Conservation (phyloP, 2,329 filamentous ascomycete genomes). For the Cladosporium austrohemisphaericum region DNA sequence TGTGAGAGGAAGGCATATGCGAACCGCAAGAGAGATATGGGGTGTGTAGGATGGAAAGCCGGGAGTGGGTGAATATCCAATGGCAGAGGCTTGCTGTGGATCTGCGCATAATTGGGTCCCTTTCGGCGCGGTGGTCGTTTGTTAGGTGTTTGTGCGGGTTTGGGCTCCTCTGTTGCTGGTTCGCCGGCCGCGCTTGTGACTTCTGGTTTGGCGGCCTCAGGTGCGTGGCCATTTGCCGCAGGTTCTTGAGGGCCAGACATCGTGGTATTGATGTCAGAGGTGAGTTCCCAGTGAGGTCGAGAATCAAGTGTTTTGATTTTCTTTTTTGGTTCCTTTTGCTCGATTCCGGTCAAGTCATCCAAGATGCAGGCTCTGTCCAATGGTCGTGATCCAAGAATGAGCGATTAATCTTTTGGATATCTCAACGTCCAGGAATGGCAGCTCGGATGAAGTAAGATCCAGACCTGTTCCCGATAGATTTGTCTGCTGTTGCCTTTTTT, state of each 20-base stretch:
- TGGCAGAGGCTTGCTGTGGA: conserved; percentile 79
- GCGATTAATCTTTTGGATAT: too few relatives aligned
- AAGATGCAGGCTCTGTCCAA: too few relatives aligned
- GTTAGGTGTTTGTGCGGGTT: conserved; percentile 20
- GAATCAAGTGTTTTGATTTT: too few relatives aligned
- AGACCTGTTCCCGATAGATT: too few relatives aligned
- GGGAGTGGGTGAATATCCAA: conserved; percentile 80
- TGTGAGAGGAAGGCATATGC: conserved; percentile 73
- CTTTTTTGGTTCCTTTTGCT: too few relatives aligned
- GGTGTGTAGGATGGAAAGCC: conserved; percentile 85
- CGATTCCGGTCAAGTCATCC: too few relatives aligned
- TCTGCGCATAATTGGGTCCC: conserved; percentile 62
- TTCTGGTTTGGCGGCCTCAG: conserved; percentile 6
- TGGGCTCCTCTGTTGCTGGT: conserved; percentile 10
- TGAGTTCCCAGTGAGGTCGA: too few relatives aligned
- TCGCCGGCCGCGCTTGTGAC: conserved; percentile 2
- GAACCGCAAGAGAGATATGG: conserved; percentile 79
- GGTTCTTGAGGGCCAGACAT: conserved; percentile 3
- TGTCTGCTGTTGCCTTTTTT: too few relatives aligned
- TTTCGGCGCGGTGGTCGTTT: conserved; percentile 24
- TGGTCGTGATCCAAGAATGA: too few relatives aligned
- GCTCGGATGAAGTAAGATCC: too few relatives aligned
- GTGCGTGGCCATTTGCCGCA: conserved; percentile 15
- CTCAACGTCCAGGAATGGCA: too few relatives aligned
- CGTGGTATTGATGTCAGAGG: too few relatives aligned